Conservation (phyloP, 441 rosid genomes). For the Theobroma grandiflorum region DNA sequence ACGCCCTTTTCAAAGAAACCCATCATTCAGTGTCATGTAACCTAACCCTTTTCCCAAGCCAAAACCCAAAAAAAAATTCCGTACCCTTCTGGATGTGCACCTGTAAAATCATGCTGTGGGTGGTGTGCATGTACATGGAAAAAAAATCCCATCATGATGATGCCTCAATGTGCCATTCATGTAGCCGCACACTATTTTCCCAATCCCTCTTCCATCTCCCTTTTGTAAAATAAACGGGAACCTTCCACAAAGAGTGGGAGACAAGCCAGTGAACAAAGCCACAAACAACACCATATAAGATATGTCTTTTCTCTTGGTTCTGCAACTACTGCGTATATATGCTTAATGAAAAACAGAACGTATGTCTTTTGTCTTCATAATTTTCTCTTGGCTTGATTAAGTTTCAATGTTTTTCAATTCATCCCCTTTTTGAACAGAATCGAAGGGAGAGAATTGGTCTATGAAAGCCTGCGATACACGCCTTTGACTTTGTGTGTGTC, state of each 20-base stretch:
- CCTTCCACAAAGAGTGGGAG: constrained; percentile 17
- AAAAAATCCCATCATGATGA: not conserved
- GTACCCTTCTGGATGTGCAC: constrained; percentile 17
- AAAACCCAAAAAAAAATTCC: not conserved
- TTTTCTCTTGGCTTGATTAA: too few relatives aligned
- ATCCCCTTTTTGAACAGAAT: too few relatives aligned
- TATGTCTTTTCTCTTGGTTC: too few relatives aligned
- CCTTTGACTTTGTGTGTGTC: constrained; percentile 3
- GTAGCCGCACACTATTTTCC: not conserved
- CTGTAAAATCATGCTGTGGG: constrained; percentile 22
- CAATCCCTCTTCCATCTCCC: not conserved
- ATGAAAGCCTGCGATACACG: constrained; percentile 4
- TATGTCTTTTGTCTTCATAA: not conserved
- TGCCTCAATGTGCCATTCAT: not conserved
- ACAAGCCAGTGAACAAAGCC: not conserved
- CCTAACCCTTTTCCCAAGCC: not conserved
- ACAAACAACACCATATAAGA: not conserved
- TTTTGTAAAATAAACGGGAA: constrained; percentile 21
- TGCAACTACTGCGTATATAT: too few relatives aligned
- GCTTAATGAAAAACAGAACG: too few relatives aligned
- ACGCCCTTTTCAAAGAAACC: constrained; percentile 17
- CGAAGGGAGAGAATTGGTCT: not conserved
- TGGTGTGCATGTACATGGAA: constrained; percentile 19
- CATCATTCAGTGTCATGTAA: constrained; percentile 13
- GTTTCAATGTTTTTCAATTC: too few relatives aligned